Evolutionary conservation across 1,284 basidiomycete species (phyloP).

Genomic region (Golubevia pallescens): DNA sequence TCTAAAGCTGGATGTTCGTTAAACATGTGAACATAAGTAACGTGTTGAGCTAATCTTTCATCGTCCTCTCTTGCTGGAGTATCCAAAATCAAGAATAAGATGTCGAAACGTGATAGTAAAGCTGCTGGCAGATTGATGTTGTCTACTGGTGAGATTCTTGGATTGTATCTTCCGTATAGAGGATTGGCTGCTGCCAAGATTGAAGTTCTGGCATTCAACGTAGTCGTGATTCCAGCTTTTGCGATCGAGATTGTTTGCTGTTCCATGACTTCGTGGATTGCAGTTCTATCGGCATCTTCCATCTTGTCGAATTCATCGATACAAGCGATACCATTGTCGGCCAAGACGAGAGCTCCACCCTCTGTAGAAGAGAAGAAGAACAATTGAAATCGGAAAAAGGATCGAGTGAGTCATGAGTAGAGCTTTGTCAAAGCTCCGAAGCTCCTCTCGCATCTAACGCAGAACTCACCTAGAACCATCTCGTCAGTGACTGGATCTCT

Average conservation of each 20-base stretch:
- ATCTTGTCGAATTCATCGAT: slow-evolving; percentile 99
- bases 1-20: slow-evolving; percentile 81
- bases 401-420: slow-evolving; percentile 4
- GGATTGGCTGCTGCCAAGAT: slow-evolving; percentile 98
- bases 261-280: slow-evolving; percentile 99
- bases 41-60: slow-evolving; percentile 92
- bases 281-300: slow-evolving; percentile 96
- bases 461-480: slow-evolving; percentile 87
- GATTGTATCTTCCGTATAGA: slow-evolving; percentile 96
- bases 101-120: slow-evolving; percentile 90
- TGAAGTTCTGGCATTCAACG: slow-evolving; percentile 96
- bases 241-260: slow-evolving; percentile 99
- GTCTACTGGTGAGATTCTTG: slow-evolving; percentile 94
- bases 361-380: slow-evolving; percentile 69
- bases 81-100: slow-evolving; percentile 95
- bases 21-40: slow-evolving; percentile 98
- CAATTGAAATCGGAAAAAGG: slow-evolving; percentile 3
- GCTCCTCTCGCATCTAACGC: slow-evolving; percentile 2
- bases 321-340: slow-evolving; percentile 99
- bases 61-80: slow-evolving; percentile 93
- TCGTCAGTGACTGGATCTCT: slow-evolving; percentile 98
- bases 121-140: slow-evolving; percentile 99
- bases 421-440: background rate
- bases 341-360: slow-evolving; percentile 96
- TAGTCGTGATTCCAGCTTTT: slow-evolving; percentile 98